Conservation (phyloP, 2,329 filamentous ascomycete genomes). For the Phaeomoniella chlamydospora region DNA sequence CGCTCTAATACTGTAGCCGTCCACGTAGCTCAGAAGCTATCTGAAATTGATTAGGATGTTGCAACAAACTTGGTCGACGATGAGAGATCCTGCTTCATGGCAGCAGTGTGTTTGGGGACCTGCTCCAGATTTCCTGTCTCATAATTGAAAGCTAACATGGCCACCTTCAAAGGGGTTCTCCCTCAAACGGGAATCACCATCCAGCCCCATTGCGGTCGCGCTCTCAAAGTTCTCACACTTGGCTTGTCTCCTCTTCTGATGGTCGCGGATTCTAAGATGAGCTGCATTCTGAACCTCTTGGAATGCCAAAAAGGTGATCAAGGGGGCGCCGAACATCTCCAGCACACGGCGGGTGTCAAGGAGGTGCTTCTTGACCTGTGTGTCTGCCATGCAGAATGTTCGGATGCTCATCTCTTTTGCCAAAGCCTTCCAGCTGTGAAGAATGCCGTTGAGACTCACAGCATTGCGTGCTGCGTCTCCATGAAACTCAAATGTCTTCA, state of each 20-base stretch:
- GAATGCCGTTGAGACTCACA: conserved; percentile 27
- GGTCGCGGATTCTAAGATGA: conserved; percentile 6
- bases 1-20: no score
- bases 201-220: no score
- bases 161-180: no score
- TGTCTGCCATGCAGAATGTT: conserved; percentile 35
- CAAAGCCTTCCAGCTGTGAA: conserved; percentile 33
- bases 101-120: no score
- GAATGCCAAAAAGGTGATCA: conserved; percentile 21
- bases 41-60: no score
- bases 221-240: no score
- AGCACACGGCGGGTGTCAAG: conserved; percentile 33
- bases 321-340: conserved; percentile 31
- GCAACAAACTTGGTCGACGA: no score
- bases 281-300: conserved; percentile 20
- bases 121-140: no score
- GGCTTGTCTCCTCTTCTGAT: neutral
- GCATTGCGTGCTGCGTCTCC: conserved; percentile 24
- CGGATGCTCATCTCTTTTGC: conserved; percentile 32
- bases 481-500: conserved; percentile 29
- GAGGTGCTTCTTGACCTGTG: conserved; percentile 32
- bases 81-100: no score
- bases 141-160: no score
- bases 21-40: no score
- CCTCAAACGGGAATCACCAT: no score